A percentile compares a stretch with the other conserved stretches of the same genome.
phyloP scores from a whole-genome alignment of 1,139 yeast species.

The Pichia inconspicua region DNA sequence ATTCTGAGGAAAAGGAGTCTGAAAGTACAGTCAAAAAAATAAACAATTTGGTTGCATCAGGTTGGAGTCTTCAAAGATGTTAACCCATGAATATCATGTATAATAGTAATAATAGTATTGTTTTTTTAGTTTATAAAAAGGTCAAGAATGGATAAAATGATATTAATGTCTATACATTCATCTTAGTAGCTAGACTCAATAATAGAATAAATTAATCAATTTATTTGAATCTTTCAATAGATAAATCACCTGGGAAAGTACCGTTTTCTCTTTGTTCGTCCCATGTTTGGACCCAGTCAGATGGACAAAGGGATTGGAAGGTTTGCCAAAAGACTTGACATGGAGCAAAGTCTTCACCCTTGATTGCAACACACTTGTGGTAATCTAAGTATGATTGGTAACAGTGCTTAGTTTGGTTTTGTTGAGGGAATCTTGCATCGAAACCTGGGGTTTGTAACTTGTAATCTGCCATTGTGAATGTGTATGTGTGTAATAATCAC shows the following conservation, averaged over 20 bases:
- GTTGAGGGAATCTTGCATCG: conserved; percentile 93
- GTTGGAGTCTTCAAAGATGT: conserved; percentile 17
- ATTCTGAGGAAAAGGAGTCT: conserved; percentile 1
- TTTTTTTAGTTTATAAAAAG: not conserved
- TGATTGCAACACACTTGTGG: conserved; percentile 92
- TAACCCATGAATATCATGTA: not conserved
- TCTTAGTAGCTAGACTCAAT: not conserved
- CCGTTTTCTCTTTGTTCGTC: conserved; percentile 83
- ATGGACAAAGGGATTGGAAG: conserved; percentile 85
- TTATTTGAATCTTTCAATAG: conserved; percentile 26
- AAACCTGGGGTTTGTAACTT: conserved; percentile 74
- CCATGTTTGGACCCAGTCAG: conserved; percentile 91
- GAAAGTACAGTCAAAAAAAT: conserved; percentile 6
- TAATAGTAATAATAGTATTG: not conserved
- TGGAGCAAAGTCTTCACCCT: conserved; percentile 98
- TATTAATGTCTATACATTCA: not conserved
- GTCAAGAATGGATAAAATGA: not conserved
- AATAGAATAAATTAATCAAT: not conserved
- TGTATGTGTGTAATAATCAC: conserved; percentile 4
- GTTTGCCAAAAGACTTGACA: conserved; percentile 93
- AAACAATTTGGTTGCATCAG: conserved; percentile 8
- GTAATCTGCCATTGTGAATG: conserved; percentile 30
- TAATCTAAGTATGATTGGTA: conserved; percentile 97
- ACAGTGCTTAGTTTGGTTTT: conserved; percentile 96
- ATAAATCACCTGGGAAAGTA: conserved; percentile 57